Percentiles rank a stretch among this genome's conserved stretches.
phyloP scores from a whole-genome alignment of 208 protist species.

The Trypanosomatidae sp. region DNA sequence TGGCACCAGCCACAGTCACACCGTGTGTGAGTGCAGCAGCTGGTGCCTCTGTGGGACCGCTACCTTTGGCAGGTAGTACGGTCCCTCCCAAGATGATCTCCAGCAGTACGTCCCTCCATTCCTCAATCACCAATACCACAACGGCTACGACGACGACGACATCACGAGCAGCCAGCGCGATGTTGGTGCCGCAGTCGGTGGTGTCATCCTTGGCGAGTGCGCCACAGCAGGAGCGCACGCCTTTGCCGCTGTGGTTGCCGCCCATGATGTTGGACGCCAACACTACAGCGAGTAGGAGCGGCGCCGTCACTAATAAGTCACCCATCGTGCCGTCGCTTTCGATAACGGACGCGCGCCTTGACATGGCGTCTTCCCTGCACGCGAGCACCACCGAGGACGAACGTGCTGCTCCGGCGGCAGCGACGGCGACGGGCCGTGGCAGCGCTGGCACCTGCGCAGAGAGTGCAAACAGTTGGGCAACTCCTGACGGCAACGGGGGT shows the following conservation, averaged over 20 bases:
- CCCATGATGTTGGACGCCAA: neutral
- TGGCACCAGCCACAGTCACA: neutral
- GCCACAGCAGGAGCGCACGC: neutral
- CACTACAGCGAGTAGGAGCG: neutral
- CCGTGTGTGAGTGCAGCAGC: neutral
- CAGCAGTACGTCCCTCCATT: neutral
- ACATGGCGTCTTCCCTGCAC: neutral
- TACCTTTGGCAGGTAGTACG: neutral
- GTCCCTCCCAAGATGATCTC: constrained; percentile 1
- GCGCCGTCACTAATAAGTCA: neutral
- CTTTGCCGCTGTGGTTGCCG: neutral
- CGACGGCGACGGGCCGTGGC: neutral
- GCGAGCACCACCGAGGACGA: neutral
- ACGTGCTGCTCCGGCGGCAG: neutral
- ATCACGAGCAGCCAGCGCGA: neutral
- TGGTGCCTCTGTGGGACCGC: neutral
- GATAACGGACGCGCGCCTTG: neutral
- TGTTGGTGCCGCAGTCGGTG: neutral
- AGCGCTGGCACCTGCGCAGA: neutral
- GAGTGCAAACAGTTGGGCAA: neutral
- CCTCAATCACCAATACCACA: neutral
- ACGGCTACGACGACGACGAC: neutral
- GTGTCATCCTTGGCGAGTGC: neutral
- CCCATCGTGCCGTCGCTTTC: neutral
- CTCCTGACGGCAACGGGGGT: neutral